Evolutionary conservation across 352 stramenopile species (phyloP).

Genomic region (Pelagophyceae sp.): DNA sequence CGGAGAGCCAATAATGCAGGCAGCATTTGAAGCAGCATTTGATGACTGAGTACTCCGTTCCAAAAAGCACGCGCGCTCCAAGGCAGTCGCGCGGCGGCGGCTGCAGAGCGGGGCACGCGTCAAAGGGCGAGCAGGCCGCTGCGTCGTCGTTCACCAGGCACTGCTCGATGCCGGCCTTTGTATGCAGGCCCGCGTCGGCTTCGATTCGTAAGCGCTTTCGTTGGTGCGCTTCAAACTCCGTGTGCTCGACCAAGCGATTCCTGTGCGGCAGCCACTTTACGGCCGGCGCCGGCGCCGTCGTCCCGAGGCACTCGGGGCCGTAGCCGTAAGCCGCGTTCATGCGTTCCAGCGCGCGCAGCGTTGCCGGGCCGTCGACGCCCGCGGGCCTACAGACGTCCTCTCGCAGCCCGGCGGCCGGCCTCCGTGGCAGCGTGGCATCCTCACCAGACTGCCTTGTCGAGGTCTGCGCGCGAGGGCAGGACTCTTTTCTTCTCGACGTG

Average conservation of each 20-base stretch:
- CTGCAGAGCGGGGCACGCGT: not conserved
- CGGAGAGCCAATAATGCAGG: slow-evolving; percentile 5
- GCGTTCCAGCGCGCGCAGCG: not conserved
- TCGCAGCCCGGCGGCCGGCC: too few species aligned
- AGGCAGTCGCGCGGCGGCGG: not conserved
- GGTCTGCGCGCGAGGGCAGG: not conserved
- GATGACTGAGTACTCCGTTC: not conserved
- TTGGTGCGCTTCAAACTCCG: not conserved
- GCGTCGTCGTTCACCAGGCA: not conserved
- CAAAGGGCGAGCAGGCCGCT: not conserved
- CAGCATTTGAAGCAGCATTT: slow-evolving; percentile 18
- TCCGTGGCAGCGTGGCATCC: too few species aligned
- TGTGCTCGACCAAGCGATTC: not conserved
- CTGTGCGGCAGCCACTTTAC: not conserved
- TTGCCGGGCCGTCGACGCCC: slow-evolving; percentile 9
- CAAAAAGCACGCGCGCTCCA: not conserved
- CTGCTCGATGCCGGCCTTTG: not conserved
- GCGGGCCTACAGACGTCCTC: too few species aligned
- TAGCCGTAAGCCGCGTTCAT: slow-evolving; percentile 3
- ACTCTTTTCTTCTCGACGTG: not conserved
- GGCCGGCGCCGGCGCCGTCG: not conserved
- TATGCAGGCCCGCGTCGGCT: not conserved
- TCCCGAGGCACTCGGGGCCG: not conserved
- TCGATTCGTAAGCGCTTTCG: not conserved
- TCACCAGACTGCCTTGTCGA: not conserved